These are phyloP conservation scores for Penicillium frequentans DNA, from an alignment of 2,329 filamentous ascomycete species.

Conservation along the genomic window DNA sequence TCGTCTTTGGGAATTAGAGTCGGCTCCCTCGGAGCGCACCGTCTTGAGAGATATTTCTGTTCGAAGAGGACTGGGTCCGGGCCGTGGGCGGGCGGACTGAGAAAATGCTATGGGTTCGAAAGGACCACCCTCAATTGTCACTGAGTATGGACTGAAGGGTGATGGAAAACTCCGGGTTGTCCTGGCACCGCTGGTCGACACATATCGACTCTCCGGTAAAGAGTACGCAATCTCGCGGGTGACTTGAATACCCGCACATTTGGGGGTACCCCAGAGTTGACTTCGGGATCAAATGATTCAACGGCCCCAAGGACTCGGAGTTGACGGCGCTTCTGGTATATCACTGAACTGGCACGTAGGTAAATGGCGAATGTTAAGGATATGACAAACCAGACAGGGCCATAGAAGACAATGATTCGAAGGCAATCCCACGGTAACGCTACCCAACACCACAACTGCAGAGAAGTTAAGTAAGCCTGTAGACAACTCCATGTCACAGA, in stretches of 20 bases:
- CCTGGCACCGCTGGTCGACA: not conserved
- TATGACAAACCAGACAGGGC: slow-evolving; percentile 45
- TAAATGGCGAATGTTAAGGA: slow-evolving; percentile 42
- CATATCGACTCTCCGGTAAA: slow-evolving; percentile 6
- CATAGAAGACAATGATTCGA: slow-evolving; percentile 73
- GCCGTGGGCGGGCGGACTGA: not conserved
- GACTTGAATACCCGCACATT: slow-evolving; percentile 65
- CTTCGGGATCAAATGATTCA: slow-evolving; percentile 43
- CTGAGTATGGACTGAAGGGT: slow-evolving; percentile 30
- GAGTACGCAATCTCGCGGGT: slow-evolving; percentile 51
- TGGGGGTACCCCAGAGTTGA: slow-evolving; percentile 46
- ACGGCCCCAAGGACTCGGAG: slow-evolving; percentile 56
- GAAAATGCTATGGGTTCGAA: not conserved
- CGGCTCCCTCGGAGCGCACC: not conserved
- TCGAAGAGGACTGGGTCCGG: not conserved
- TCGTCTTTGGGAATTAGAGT: slow-evolving; percentile 16
- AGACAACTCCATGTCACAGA: too few species aligned
- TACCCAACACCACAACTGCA: slow-evolving; percentile 80
- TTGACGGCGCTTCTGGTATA: slow-evolving; percentile 59
- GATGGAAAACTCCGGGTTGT: slow-evolving; percentile 2
- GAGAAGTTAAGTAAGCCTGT: not conserved
- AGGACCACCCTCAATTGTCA: slow-evolving; percentile 31
- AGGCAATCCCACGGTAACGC: slow-evolving; percentile 65
- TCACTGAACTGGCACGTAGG: slow-evolving; percentile 39
- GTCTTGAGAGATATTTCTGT: not conserved